phyloP scores from a whole-genome alignment of 2,329 filamentous ascomycete genomes.

The Pestalotiopsis sp. region DNA sequence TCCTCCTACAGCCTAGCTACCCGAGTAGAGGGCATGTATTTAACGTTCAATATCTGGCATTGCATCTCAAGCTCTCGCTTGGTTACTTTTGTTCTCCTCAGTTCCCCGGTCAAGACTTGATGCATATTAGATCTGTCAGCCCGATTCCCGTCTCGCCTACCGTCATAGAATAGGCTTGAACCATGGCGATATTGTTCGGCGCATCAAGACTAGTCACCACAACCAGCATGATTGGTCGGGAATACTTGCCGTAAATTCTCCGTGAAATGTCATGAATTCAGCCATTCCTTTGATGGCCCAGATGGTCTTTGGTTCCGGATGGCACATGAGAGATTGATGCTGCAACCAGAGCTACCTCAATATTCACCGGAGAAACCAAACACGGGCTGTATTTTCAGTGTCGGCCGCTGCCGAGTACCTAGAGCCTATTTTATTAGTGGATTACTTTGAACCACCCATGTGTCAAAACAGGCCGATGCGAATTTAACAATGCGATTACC shows the following conservation, averaged over 20 bases:
- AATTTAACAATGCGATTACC: background rate
- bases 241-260: conserved; percentile 11
- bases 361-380: background rate
- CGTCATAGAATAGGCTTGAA: background rate
- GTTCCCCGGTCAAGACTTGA: background rate
- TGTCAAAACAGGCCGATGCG: background rate
- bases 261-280: conserved; percentile 3
- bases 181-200: background rate
- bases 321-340: background rate
- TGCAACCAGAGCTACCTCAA: background rate
- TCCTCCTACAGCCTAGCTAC: conserved; percentile 24
- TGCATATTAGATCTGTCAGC: background rate
- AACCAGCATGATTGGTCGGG: conserved; percentile 10
- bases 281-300: background rate
- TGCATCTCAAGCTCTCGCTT: background rate
- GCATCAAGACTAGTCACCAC: background rate
- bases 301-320: background rate
- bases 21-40: background rate
- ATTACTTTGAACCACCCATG: background rate
- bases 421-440: background rate
- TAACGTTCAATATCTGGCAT: too few species aligned
- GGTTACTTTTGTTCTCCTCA: background rate
- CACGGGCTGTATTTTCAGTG: background rate
- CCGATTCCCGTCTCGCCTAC: conserved; percentile 1
- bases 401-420: background rate